Percentiles rank a stretch among this genome's conserved stretches.
phyloP scores from a whole-genome alignment of 331 rosid genomes.

The Pyracantha coccinea region DNA sequence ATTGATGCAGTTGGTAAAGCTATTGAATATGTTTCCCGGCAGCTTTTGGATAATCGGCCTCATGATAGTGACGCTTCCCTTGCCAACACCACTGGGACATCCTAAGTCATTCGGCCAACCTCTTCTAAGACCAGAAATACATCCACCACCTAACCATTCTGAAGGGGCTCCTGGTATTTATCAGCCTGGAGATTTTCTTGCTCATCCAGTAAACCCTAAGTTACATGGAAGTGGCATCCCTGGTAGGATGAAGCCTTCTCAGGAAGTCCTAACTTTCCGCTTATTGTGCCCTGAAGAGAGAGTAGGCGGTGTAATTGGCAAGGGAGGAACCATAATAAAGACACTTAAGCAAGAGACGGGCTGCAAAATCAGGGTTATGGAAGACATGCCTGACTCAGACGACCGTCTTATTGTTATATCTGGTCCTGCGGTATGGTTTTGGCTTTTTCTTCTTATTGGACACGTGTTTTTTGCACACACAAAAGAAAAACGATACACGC shows the following conservation, averaged over 20 bases:
- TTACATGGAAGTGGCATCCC: constrained; percentile 54
- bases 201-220: constrained; percentile 38
- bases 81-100: constrained; percentile 28
- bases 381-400: constrained; percentile 52
- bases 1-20: constrained; percentile 77
- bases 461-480: background rate
- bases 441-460: background rate
- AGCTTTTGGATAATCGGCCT: constrained; percentile 67
- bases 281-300: constrained; percentile 76
- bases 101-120: constrained; percentile 50
- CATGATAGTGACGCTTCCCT: constrained; percentile 42
- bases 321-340: constrained; percentile 75
- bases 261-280: constrained; percentile 64
- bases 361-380: constrained; percentile 78
- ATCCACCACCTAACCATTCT: constrained; percentile 36
- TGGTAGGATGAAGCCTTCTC: constrained; percentile 52
- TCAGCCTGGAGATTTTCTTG: constrained; percentile 44
- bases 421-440: constrained; percentile 77
- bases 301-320: constrained; percentile 83
- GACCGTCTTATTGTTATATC: constrained; percentile 66
- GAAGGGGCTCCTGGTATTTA: constrained; percentile 38
- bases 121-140: constrained; percentile 19
- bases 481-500: background rate
- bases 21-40: constrained; percentile 57
- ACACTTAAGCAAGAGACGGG: constrained; percentile 74